These are phyloP conservation scores for Microsporum ferrugineum DNA, from an alignment of 2,329 filamentous ascomycete genomes.

Conservation along the genomic window DNA sequence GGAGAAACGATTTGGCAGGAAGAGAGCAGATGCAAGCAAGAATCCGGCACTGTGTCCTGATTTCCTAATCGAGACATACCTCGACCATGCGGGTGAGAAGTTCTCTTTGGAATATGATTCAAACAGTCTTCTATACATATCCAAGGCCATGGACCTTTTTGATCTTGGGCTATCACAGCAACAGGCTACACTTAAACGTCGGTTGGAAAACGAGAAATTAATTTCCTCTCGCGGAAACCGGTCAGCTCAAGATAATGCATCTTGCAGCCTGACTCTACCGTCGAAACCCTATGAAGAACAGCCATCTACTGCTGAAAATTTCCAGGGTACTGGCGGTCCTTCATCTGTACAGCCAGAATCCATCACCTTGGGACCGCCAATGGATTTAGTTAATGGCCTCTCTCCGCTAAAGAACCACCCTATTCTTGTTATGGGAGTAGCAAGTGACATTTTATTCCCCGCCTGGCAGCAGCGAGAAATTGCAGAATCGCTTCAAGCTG, in stretches of 20 bases:
- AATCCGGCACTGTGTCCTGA: constrained; percentile 92
- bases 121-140: constrained; percentile 90
- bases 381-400: constrained; percentile 69
- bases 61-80: constrained; percentile 94
- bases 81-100: constrained; percentile 96
- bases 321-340: neutral
- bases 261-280: constrained; percentile 73
- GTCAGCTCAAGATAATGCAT: constrained; percentile 31
- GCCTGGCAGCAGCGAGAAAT: constrained; percentile 97
- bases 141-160: constrained; percentile 98
- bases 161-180: constrained; percentile 70
- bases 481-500: constrained; percentile 64
- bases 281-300: constrained; percentile 79
- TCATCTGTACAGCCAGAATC: constrained; percentile 17
- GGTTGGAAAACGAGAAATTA: constrained; percentile 49
- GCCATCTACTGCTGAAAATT: constrained; percentile 22
- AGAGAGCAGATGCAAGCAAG: constrained; percentile 72
- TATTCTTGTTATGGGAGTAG: constrained; percentile 82
- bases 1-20: constrained; percentile 85
- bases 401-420: constrained; percentile 61
- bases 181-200: constrained; percentile 48
- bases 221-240: constrained; percentile 39
- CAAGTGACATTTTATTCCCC: constrained; percentile 91
- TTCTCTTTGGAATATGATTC: constrained; percentile 95
- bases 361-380: constrained; percentile 45